Percentiles rank a stretch among this genome's conserved stretches.
Conservation (phyloP, 2,329 filamentous ascomycete genomes). For the Fusarium mangiferae region DNA sequence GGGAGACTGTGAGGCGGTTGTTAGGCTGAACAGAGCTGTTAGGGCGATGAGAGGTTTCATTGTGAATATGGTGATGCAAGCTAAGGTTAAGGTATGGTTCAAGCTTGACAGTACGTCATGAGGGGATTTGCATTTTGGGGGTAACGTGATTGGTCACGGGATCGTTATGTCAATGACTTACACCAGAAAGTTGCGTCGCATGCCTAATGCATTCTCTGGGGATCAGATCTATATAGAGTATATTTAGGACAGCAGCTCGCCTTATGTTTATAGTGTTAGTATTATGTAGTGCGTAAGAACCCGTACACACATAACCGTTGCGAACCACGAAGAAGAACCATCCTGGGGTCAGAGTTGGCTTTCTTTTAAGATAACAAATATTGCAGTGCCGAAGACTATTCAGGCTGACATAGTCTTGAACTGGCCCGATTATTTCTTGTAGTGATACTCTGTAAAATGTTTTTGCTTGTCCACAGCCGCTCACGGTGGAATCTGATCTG, state of each 20-base stretch:
- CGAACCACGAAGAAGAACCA: neutral
- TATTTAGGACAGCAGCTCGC: neutral
- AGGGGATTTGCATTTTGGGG: constrained; percentile 1
- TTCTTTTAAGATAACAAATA: neutral
- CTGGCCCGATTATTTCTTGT: neutral
- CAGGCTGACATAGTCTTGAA: rapidly evolving
- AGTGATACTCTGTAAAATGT: neutral
- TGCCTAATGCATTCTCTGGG: neutral
- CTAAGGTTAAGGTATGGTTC: neutral
- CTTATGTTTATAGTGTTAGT: neutral
- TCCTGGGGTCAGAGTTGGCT: neutral
- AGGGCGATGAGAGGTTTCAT: constrained; percentile 39
- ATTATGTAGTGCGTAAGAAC: neutral
- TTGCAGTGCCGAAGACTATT: neutral
- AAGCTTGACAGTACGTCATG: constrained; percentile 29
- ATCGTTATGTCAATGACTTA: neutral
- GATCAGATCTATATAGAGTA: no score
- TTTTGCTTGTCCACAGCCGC: rapidly evolving
- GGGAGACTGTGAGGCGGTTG: constrained; percentile 15
- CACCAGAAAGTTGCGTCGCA: neutral
- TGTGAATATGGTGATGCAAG: constrained; percentile 4
- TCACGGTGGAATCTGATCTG: neutral
- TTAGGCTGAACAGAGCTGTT: constrained; percentile 27
- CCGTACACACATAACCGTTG: neutral
- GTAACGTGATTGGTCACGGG: constrained; percentile 34